A percentile compares a stretch with the other conserved stretches of the same genome.
Evolutionary conservation across 108 stramenopile genomes (phyloP).

Genomic region (Cyclotella kingstonii): DNA sequence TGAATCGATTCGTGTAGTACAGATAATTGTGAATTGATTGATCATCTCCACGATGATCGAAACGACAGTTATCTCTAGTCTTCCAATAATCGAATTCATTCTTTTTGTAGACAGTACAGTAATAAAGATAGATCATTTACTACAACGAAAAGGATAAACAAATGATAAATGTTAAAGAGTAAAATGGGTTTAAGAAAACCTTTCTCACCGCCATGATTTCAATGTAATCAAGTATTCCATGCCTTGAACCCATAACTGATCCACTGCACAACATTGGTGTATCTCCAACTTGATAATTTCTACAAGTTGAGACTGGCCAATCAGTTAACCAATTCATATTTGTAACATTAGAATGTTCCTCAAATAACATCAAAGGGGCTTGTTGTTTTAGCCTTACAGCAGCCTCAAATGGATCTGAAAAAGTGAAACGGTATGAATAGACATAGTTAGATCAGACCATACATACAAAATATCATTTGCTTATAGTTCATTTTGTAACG

Average conservation of each 20-base stretch:
- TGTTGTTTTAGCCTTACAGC: constrained; percentile 37
- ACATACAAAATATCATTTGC: too few species aligned
- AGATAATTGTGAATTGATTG: constrained; percentile 78
- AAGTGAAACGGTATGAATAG: too few species aligned
- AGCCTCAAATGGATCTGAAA: constrained; percentile 65
- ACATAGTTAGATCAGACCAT: too few species aligned
- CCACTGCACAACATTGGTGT: too few species aligned
- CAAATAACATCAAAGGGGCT: constrained; percentile 49
- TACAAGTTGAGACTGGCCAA: constrained; percentile 7
- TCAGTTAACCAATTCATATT: constrained; percentile 57
- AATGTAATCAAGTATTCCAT: constrained; percentile 61
- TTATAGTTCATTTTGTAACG: too few species aligned
- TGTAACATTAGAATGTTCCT: constrained; percentile 45
- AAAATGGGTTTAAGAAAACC: too few species aligned
- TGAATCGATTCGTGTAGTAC: constrained; percentile 55
- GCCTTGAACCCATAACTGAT: too few species aligned
- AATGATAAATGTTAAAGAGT: too few species aligned
- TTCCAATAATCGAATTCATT: constrained; percentile 65
- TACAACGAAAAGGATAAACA: too few species aligned
- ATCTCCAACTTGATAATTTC: constrained; percentile 11
- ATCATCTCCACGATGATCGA: constrained; percentile 46
- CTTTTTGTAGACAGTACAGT: too few species aligned
- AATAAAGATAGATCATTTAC: too few species aligned
- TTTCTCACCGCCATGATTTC: constrained; percentile 55
- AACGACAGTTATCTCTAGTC: too few species aligned